These are phyloP conservation scores for Tolypocladium tundrense DNA, from an alignment of 2,329 filamentous ascomycete genomes.

Conservation along the genomic window DNA sequence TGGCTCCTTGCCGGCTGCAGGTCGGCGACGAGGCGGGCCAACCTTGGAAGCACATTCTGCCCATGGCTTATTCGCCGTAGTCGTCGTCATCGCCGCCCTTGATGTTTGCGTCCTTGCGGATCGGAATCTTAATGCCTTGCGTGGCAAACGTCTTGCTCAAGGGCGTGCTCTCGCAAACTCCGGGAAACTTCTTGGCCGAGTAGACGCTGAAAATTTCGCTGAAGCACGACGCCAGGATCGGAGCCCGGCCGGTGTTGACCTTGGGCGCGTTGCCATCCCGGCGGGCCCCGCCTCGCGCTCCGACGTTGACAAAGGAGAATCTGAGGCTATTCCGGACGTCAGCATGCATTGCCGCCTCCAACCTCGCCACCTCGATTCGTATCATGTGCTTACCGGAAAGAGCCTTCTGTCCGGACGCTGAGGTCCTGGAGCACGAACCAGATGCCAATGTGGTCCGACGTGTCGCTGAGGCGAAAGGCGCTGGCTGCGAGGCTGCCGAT, in stretches of 20 bases:
- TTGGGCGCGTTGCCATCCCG: conserved; percentile 26
- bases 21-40: background rate
- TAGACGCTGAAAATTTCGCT: conserved; percentile 88
- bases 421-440: conserved; percentile 97
- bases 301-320: conserved; percentile 78
- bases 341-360: conserved; percentile 4
- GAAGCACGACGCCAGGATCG: conserved; percentile 76
- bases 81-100: conserved; percentile 45
- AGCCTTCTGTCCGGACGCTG: conserved; percentile 85
- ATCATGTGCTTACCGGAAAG: conserved; percentile 57
- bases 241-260: conserved; percentile 66
- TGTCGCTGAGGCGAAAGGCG: conserved; percentile 73
- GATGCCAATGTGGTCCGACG: conserved; percentile 71
- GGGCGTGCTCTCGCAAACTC: conserved; percentile 86
- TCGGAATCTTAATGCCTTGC: conserved; percentile 95
- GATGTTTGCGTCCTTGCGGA: conserved; percentile 68
- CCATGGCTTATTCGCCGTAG: conserved; percentile 16
- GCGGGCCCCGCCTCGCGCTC: conserved; percentile 32
- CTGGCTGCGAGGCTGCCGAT: conserved; percentile 88
- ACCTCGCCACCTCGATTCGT: background rate
- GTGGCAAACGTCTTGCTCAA: conserved; percentile 87
- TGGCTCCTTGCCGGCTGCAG: background rate
- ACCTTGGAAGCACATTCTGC: background rate
- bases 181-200: conserved; percentile 96
- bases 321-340: conserved; percentile 34